Conservation (phyloP, 202 grass and related monocot genomes). For the Saccharum hybrid region DNA sequence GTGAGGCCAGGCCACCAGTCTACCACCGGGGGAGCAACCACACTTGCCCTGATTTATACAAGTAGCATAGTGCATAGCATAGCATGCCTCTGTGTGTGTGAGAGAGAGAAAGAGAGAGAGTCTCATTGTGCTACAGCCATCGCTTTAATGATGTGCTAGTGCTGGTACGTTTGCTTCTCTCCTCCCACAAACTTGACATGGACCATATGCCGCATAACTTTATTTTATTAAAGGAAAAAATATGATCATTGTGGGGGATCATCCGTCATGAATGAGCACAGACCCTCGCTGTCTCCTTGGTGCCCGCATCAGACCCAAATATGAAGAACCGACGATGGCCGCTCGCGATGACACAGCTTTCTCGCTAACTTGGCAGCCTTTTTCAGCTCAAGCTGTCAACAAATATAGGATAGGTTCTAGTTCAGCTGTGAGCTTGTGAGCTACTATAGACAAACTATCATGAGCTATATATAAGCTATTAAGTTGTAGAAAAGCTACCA, state of each 20-base stretch:
- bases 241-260: slow-evolving; percentile 1
- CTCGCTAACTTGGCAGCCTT: no score
- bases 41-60: slow-evolving; percentile 57
- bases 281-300: slow-evolving; percentile 20
- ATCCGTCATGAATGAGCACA: neutral
- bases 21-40: slow-evolving; percentile 35
- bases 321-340: no score
- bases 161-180: slow-evolving; percentile 16
- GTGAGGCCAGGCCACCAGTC: slow-evolving; percentile 46
- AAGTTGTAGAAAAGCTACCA: no score
- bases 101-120: no score
- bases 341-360: no score
- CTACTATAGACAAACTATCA: no score
- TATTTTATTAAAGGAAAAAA: neutral
- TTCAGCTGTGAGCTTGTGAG: no score
- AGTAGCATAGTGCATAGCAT: neutral
- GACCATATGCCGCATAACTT: slow-evolving; percentile 17
- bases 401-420: no score
- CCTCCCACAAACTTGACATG: slow-evolving; percentile 3
- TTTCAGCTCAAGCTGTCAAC: no score
- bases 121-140: neutral
- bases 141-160: slow-evolving; percentile 23
- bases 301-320: slow-evolving; percentile 14
- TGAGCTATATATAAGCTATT: no score
- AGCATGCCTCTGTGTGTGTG: neutral